Conservation (phyloP, 2,329 filamentous ascomycete genomes). For the Aspergillus thermomutatus region DNA sequence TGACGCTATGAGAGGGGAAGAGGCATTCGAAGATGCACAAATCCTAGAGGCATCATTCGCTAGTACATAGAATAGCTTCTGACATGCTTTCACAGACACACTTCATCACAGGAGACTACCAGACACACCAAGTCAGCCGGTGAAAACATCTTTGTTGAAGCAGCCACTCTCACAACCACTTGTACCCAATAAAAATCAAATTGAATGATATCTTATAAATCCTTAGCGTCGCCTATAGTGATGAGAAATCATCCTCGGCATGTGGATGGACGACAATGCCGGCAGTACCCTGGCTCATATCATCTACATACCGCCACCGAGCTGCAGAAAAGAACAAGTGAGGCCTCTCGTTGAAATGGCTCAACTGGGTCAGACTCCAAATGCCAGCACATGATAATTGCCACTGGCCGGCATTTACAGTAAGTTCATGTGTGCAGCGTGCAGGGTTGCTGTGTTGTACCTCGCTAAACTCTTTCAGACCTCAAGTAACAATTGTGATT, state of each 20-base stretch:
- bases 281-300: not conserved
- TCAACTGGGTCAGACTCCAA: not conserved
- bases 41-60: not conserved
- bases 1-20: too few relatives aligned
- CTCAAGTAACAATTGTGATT: not conserved
- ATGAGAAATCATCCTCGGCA: not conserved
- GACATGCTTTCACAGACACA: not conserved
- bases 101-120: not conserved
- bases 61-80: not conserved
- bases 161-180: not conserved
- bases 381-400: not conserved
- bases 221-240: too few relatives aligned
- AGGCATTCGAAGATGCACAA: not conserved
- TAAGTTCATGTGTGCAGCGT: not conserved
- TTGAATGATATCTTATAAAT: too few relatives aligned
- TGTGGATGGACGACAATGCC: not conserved
- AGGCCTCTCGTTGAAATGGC: not conserved
- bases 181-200: too few relatives aligned
- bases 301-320: not conserved
- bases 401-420: not conserved
- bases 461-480: not conserved
- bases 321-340: not conserved
- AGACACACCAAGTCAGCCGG: not conserved
- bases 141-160: not conserved
- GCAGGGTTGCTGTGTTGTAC: not conserved